Evolutionary conservation across 1,139 yeast genomes (phyloP).

Genomic region (Suhomyces ambrosiae): DNA sequence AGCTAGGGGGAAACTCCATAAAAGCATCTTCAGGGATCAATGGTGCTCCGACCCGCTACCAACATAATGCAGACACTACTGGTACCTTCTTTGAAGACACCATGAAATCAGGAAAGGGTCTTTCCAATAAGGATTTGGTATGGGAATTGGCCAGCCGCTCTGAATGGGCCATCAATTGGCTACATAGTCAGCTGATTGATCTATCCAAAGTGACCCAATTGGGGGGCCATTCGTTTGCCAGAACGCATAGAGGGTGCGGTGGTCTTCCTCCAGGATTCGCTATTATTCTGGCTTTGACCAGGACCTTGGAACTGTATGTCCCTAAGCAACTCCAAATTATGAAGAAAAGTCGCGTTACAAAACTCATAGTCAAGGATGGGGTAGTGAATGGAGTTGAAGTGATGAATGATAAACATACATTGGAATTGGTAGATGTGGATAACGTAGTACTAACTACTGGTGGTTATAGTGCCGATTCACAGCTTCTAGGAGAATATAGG

Average conservation of each 20-base stretch:
- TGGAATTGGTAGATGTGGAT: constrained; percentile 12
- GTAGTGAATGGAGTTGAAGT: constrained; percentile 29
- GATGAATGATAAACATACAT: constrained; percentile 10
- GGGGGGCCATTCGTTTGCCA: constrained; percentile 41
- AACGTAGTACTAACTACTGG: constrained; percentile 42
- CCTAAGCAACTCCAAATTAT: constrained; percentile 22
- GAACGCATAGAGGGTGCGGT: constrained; percentile 41
- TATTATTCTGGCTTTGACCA: constrained; percentile 30
- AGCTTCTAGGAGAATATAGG: constrained; percentile 29
- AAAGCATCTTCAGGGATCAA: constrained; percentile 46
- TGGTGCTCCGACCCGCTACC: constrained; percentile 38
- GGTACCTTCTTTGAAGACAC: constrained; percentile 32
- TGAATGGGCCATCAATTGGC: constrained; percentile 36
- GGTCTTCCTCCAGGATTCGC: constrained; percentile 42
- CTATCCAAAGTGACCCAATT: constrained; percentile 31
- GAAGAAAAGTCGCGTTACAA: constrained; percentile 24
- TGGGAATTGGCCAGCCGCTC: constrained; percentile 29
- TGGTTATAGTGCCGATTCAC: constrained; percentile 38
- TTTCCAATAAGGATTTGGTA: constrained; percentile 28
- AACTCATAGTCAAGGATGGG: constrained; percentile 19
- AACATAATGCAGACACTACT: constrained; percentile 27
- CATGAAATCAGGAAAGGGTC: constrained; percentile 34
- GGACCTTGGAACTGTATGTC: constrained; percentile 20
- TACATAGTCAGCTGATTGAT: constrained; percentile 29
- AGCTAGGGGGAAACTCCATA: constrained; percentile 41